Percentiles rank a stretch among this genome's conserved stretches.
Conservation (phyloP, 441 rosid genomes). For the Gossypium lobatum region DNA sequence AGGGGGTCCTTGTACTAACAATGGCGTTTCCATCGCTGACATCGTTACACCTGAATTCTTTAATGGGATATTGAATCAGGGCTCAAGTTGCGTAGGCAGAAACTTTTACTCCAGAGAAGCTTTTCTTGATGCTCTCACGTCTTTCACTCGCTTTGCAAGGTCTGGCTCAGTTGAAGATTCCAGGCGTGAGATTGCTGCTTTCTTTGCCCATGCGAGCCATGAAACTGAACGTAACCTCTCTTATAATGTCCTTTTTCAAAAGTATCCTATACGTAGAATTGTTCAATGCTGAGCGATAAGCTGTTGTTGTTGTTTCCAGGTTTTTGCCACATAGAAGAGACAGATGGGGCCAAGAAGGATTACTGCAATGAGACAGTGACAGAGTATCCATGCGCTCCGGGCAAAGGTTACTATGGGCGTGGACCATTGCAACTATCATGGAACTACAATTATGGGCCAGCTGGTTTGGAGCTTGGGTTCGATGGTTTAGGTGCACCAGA, state of each 20-base stretch:
- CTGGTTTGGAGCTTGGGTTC: conserved; percentile 34
- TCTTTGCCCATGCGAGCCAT: conserved; percentile 68
- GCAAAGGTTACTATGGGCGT: conserved; percentile 52
- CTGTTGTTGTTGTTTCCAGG: conserved; percentile 26
- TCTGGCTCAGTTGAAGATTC: conserved; percentile 41
- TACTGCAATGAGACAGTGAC: conserved; percentile 38
- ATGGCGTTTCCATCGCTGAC: conserved; percentile 26
- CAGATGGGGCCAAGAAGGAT: conserved; percentile 29
- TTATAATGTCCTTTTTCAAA: neutral
- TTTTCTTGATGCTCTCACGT: conserved; percentile 38
- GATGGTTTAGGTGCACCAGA: conserved; percentile 52
- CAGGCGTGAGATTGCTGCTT: conserved; percentile 66
- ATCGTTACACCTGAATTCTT: conserved; percentile 53
- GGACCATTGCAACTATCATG: conserved; percentile 63
- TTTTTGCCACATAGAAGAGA: conserved; percentile 53
- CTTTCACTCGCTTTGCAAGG: conserved; percentile 30
- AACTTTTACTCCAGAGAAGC: conserved; percentile 42
- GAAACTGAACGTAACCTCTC: conserved; percentile 43
- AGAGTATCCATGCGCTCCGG: conserved; percentile 49
- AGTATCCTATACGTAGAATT: neutral
- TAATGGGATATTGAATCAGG: conserved; percentile 41
- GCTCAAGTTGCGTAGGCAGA: conserved; percentile 36
- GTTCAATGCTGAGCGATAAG: neutral
- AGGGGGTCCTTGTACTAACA: conserved; percentile 13
- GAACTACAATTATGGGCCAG: conserved; percentile 60